Base-by-base conservation (phyloP, 1,139 yeast genomes). In the Kodamaea suecica region DNA sequence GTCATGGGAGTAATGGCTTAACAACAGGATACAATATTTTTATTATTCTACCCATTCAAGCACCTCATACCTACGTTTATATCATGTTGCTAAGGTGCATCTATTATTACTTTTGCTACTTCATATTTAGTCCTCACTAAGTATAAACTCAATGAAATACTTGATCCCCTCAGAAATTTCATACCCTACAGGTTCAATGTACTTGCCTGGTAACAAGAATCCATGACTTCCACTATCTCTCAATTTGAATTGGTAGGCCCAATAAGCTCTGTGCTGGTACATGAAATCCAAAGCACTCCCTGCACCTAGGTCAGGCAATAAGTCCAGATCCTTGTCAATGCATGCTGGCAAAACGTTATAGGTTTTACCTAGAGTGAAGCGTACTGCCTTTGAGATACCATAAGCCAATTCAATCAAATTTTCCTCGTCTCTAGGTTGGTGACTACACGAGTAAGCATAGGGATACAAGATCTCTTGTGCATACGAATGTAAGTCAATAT, bases 151-250 rank as follows among this genome's bases (percentile, higher is more conserved):
- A 47, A 86, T 77, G 57, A 85, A 85, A 54, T 82, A 84, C 49
- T 72, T 73, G 26, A 85, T 62, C 5, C 90, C 82, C 6, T 80
- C 75, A 53, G 78, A 78, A 24, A 82, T 71, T 55, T 87, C 95
- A 38, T 68, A 63, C 1, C 95, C 95, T 10, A 84, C 92, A 0
- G 95, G 90, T 17, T 59, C 66, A 42, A 87, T 86, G 52, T 69
- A 78, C 50, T 75, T 76, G 1, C 82, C 53, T 5, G 96, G 95
- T 32, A 86, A 66, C 45, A 87, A 66, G 54, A 85, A 87, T 1
- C 96, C 96, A 53, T 83, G 90, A 37, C 76, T 74, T 1, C 95
- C 95, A 14, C 84, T 76, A 55, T 86, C 95, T 49, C 96, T 72
- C 41, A 87, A 66, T 56, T 86, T 84, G 40, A 86, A 62, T 50